These are phyloP conservation scores for Anastatica hierochuntica DNA, from an alignment of 345 rosid species.

Conservation along the genomic window DNA sequence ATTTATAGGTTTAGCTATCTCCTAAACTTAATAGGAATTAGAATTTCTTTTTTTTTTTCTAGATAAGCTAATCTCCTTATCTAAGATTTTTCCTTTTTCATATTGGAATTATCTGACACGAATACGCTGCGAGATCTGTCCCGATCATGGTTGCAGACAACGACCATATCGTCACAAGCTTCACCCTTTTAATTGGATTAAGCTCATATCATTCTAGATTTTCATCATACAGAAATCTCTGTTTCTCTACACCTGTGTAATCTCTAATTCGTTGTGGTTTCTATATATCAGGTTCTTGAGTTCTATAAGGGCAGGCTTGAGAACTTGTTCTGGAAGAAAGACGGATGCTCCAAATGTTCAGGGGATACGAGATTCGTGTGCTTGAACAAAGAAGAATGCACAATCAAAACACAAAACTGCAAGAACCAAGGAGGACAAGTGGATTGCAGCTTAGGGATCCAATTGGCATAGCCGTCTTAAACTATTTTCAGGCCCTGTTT, in stretches of 20 bases:
- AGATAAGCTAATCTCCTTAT: too few relatives aligned
- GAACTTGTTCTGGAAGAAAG: conserved; percentile 92
- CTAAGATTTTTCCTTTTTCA: too few relatives aligned
- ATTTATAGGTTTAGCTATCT: too few relatives aligned
- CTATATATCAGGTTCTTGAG: conserved; percentile 70
- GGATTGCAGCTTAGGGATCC: conserved; percentile 94
- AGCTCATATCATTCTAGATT: conserved; percentile 13
- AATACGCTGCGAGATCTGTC: conserved; percentile 86
- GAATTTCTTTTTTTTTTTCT: too few relatives aligned
- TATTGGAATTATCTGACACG: too few relatives aligned
- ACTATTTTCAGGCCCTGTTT: conserved; percentile 98
- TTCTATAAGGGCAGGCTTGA: conserved; percentile 86
- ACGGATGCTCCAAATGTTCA: conserved; percentile 75
- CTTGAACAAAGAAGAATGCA: conserved; percentile 79
- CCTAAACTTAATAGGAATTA: too few relatives aligned
- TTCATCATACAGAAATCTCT: too few relatives aligned
- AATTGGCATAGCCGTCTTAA: too few relatives aligned
- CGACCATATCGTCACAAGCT: conserved; percentile 70
- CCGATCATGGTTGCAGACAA: conserved; percentile 74
- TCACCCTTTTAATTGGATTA: conserved; percentile 67
- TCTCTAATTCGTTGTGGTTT: neutral
- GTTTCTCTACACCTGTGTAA: too few relatives aligned
- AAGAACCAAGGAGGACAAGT: conserved; percentile 58
- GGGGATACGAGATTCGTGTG: conserved; percentile 53
- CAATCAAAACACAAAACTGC: conserved; percentile 56